Evolutionary conservation across 73 alveolate genomes (phyloP).

Genomic region (Symbiodinium natans): DNA sequence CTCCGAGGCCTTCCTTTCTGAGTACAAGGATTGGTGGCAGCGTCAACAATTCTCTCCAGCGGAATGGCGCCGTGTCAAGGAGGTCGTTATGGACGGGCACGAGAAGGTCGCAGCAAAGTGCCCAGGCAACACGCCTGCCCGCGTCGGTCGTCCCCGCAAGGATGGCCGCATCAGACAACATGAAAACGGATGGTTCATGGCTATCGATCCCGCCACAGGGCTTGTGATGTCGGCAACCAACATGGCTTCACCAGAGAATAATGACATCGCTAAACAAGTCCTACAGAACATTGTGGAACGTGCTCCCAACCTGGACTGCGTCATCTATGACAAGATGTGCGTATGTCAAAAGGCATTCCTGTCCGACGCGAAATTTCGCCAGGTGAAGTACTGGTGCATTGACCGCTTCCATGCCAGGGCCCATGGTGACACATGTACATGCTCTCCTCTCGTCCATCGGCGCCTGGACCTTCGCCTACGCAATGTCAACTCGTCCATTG

Average conservation of each 20-base stretch:
- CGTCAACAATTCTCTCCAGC: background rate
- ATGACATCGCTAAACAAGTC: background rate
- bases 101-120: background rate
- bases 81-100: background rate
- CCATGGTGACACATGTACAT: background rate
- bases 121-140: background rate
- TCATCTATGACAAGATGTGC: background rate
- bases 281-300: background rate
- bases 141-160: background rate
- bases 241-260: background rate
- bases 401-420: constrained; percentile 32
- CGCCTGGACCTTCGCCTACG: background rate
- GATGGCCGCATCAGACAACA: background rate
- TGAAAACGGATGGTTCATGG: background rate
- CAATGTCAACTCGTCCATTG: background rate
- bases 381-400: background rate
- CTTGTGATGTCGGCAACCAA: background rate
- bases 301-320: background rate
- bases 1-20: background rate
- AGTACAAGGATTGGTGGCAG: background rate
- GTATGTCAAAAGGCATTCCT: background rate
- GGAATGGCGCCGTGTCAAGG: background rate
- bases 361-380: background rate
- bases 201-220: background rate
- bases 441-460: background rate